Percentiles rank a stretch among this genome's conserved stretches.
Conservation (phyloP, 805 yeast species). For the Vanderwaltozyma polyspora region DNA sequence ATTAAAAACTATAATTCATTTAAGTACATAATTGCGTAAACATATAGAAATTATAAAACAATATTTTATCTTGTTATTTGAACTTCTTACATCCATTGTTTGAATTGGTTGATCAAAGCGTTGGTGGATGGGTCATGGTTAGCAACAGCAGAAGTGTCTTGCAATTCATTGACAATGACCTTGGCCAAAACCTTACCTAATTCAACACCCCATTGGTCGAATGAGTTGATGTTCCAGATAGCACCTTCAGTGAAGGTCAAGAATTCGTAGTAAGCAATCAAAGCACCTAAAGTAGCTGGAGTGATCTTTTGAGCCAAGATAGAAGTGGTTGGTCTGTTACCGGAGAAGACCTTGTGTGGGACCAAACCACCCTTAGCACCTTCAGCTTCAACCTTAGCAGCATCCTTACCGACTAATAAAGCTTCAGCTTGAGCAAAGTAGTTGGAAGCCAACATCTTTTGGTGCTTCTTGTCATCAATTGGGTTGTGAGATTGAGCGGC, state of each 20-base stretch:
- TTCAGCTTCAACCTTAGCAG: conserved; percentile 72
- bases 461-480: conserved; percentile 86
- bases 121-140: conserved; percentile 87
- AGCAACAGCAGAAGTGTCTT: conserved; percentile 41
- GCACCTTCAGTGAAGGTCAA: conserved; percentile 98
- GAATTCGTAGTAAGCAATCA: conserved; percentile 97
- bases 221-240: conserved; percentile 97
- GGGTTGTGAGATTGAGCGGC: conserved; percentile 99
- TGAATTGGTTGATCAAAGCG: conserved; percentile 90
- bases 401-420: conserved; percentile 88
- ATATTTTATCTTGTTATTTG: too few relatives aligned
- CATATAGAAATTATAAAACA: too few relatives aligned
- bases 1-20: neutral
- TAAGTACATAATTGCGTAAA: neutral
- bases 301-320: conserved; percentile 92
- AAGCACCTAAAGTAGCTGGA: conserved; percentile 90
- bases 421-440: conserved; percentile 98
- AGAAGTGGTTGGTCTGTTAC: conserved; percentile 98
- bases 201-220: conserved; percentile 99
- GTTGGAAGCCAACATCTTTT: conserved; percentile 97
- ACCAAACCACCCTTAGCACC: conserved; percentile 79
- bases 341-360: conserved; percentile 93
- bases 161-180: conserved; percentile 84
- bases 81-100: conserved; percentile 49
- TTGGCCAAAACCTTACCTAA: conserved; percentile 96